Evolutionary conservation across 352 stramenopile species (phyloP).

Genomic region (Phytopythium delawarense): DNA sequence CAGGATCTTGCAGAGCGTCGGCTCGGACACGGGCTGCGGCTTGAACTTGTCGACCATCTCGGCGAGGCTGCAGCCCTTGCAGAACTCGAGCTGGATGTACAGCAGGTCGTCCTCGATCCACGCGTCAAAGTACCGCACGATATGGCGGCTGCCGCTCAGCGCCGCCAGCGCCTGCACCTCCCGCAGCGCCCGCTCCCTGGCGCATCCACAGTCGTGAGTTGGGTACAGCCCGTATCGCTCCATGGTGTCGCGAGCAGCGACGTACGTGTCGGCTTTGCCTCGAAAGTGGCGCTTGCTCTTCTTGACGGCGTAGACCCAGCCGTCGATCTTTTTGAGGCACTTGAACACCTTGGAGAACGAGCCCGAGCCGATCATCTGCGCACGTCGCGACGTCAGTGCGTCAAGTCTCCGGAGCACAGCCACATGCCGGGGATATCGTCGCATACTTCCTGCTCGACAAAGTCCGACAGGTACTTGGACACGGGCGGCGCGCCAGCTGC

Average conservation of each 20-base stretch:
- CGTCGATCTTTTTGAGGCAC: slow-evolving; percentile 85
- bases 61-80: slow-evolving; percentile 58
- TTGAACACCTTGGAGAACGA: slow-evolving; percentile 88
- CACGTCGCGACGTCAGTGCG: not conserved
- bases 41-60: slow-evolving; percentile 61
- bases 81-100: slow-evolving; percentile 85
- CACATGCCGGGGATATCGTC: no score
- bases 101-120: slow-evolving; percentile 88
- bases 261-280: slow-evolving; percentile 79
- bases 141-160: slow-evolving; percentile 66
- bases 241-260: slow-evolving; percentile 4
- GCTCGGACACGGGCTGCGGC: slow-evolving; percentile 63
- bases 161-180: slow-evolving; percentile 84
- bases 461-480: slow-evolving; percentile 78
- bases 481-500: slow-evolving; percentile 18
- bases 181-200: slow-evolving; percentile 64
- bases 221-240: not conserved
- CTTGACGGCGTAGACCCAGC: slow-evolving; percentile 85
- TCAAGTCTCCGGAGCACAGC: not conserved
- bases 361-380: slow-evolving; percentile 69
- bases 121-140: slow-evolving; percentile 85
- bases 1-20: slow-evolving; percentile 68
- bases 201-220: not conserved
- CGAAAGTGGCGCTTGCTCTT: slow-evolving; percentile 84
- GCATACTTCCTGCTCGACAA: slow-evolving; percentile 65